A percentile compares a stretch with the other conserved stretches of the same genome.
These are phyloP conservation scores for Polyporus arcularius DNA, from an alignment of 768 basidiomycete genomes.

Conservation along the genomic window DNA sequence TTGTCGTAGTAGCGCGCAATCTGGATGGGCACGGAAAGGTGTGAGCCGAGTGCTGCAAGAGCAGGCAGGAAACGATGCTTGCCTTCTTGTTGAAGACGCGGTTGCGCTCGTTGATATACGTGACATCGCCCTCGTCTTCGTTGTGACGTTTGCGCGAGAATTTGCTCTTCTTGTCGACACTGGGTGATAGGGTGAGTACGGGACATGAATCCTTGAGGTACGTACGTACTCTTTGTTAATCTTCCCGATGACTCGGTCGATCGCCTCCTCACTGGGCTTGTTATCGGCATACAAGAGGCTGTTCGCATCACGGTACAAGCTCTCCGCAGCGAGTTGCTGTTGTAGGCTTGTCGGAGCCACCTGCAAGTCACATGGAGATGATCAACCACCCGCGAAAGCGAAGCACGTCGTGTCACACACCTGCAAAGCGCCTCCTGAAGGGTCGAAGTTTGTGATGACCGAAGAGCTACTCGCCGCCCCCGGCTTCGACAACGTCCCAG, in stretches of 20 bases:
- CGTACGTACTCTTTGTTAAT: conserved; percentile 89
- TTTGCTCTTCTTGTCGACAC: conserved; percentile 87
- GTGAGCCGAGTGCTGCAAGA: background rate
- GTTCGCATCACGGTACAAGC: conserved; percentile 91
- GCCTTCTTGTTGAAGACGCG: conserved; percentile 99
- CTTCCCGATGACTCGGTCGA: conserved; percentile 88
- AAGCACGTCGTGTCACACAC: conserved; percentile 28
- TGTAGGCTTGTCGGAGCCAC: conserved; percentile 56
- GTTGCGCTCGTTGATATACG: conserved; percentile 99
- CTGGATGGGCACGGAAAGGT: conserved; percentile 37
- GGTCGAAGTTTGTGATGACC: conserved; percentile 53
- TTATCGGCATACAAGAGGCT: conserved; percentile 91
- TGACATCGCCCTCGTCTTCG: conserved; percentile 95
- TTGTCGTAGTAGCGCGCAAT: conserved; percentile 96
- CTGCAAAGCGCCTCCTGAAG: conserved; percentile 42
- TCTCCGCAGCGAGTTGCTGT: conserved; percentile 73
- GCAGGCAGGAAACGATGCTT: conserved; percentile 2
- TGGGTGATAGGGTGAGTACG: conserved; percentile 30
- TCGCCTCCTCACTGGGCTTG: conserved; percentile 94
- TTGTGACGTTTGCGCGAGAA: conserved; percentile 88
- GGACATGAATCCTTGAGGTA: background rate
- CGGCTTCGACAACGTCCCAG: conserved; percentile 60
- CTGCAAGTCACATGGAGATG: conserved; percentile 32
- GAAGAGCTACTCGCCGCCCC: conserved; percentile 39
- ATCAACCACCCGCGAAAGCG: background rate